A percentile compares a stretch with the other conserved stretches of the same genome.
phyloP scores from a whole-genome alignment of 2,329 filamentous ascomycete genomes.

The Penicillium sp. region DNA sequence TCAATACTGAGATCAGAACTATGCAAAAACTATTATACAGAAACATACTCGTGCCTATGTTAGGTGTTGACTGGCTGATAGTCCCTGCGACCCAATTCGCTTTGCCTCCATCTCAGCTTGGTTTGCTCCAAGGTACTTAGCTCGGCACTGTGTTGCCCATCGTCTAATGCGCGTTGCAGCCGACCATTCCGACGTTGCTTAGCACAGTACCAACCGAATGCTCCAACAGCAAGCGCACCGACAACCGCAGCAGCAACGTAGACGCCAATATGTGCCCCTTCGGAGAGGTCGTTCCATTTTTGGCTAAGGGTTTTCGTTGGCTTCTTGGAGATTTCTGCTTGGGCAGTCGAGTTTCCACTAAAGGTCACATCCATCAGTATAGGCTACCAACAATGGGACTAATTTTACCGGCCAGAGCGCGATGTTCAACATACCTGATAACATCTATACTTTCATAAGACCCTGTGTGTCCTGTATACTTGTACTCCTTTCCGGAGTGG shows the following conservation, averaged over 20 bases:
- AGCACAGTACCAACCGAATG: constrained; percentile 8
- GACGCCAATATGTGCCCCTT: constrained; percentile 14
- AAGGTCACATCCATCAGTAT: background rate
- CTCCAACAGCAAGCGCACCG: constrained; percentile 7
- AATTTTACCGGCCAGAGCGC: no score
- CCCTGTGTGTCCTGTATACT: constrained; percentile 63
- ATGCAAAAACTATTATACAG: background rate
- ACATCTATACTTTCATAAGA: constrained; percentile 65
- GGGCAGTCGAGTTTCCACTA: constrained; percentile 19
- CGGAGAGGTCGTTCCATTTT: constrained; percentile 14
- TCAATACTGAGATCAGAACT: background rate
- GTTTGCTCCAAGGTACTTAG: constrained; percentile 7
- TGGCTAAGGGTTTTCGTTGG: constrained; percentile 8
- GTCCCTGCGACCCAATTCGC: constrained; percentile 12
- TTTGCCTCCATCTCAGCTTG: constrained; percentile 13
- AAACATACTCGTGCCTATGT: background rate
- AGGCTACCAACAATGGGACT: no score
- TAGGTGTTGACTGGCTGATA: constrained; percentile 13
- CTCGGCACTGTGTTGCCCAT: constrained; percentile 8
- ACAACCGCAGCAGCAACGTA: constrained; percentile 8
- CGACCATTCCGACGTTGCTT: constrained; percentile 16
- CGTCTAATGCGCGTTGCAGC: constrained; percentile 14
- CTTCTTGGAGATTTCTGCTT: constrained; percentile 10
- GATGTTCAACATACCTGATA: constrained; percentile 32
- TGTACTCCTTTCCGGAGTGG: constrained; percentile 64